These are phyloP conservation scores for Pythium coloratum DNA, from an alignment of 352 stramenopile genomes.

Conservation along the genomic window DNA sequence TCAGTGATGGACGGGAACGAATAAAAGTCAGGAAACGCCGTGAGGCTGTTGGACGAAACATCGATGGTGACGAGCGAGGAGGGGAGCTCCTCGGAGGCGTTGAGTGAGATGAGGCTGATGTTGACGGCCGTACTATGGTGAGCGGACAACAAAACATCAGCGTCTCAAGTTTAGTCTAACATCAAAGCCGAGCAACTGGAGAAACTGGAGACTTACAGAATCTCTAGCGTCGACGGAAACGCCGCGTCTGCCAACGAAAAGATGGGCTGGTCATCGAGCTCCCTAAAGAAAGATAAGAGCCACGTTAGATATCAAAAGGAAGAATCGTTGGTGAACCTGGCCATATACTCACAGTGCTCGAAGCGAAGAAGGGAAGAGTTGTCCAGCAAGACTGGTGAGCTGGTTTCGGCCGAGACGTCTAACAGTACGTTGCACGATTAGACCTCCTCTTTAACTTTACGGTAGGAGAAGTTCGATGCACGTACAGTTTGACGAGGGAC, in stretches of 20 bases:
- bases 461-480: neutral
- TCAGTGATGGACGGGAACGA: conserved; percentile 14
- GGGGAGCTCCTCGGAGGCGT: conserved; percentile 12
- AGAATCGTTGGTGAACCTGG: neutral
- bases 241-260: conserved; percentile 9
- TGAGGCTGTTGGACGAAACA: conserved; percentile 18
- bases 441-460: neutral
- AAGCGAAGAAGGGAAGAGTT: conserved; percentile 6
- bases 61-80: conserved; percentile 10
- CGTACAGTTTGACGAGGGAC: conserved; percentile 24
- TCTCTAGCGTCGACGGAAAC: conserved; percentile 14
- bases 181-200: neutral
- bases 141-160: neutral
- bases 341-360: conserved; percentile 11
- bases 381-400: conserved; percentile 4
- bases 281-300: neutral
- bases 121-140: conserved; percentile 1
- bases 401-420: conserved; percentile 17
- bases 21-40: conserved; percentile 17
- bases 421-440: neutral
- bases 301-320: neutral
- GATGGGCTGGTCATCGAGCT: conserved; percentile 17
- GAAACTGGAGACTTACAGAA: conserved; percentile 4
- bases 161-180: neutral
- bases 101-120: conserved; percentile 13